Base-by-base conservation (phyloP, 2,329 filamentous ascomycete species). In the Arthrobotrys sphaeroides region DNA sequence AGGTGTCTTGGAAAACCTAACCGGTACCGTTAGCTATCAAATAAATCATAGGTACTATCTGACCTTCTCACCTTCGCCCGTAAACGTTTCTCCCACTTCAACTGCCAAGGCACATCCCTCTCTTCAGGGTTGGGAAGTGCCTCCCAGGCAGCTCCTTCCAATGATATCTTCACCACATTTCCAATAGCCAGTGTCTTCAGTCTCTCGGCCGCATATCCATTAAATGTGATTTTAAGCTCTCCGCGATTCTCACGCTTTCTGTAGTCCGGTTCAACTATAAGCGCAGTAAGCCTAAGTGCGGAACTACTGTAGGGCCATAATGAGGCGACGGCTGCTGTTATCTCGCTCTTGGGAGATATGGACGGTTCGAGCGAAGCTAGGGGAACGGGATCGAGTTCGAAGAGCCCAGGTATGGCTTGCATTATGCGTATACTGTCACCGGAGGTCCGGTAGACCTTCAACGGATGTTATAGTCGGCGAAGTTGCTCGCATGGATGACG, bases 291-390 rank as follows among this genome's bases (percentile, higher is more conserved):
- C n/a, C 75, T 78, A 24, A 75, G 68, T 42, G 73, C 77, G 40
- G 77, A 79, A 20, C 60, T 47, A 12, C 78, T 80, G 62, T 78
- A 80, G 0, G 79, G 79, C 78, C 78, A 80, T 22, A 79, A 53
- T 20, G 79, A 75, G 2, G 77, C 77, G 12, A 80, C 77, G 7
- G 79, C 64, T 22, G 77, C 79, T 20, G 72, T 73, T 28, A 80
- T 77, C 42, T 77, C 73, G 51, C 73, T 67, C 20, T 51, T 33
- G 12, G 59, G 51, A 16, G 60, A 55, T 24, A 33, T 55, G 20
- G 73, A 65, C 22, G 65, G 60, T 33, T 72, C 73, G 7, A 77
- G 43, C 5, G 67, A 64, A 10, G 73, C 49, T 16, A 77, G 49
- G 28, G 65, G 57, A n/a, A 75, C 28, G n/a, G 55, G 64, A 5